Percentiles rank a stretch among this genome's conserved stretches.
Evolutionary conservation across 2,329 filamentous ascomycete species (phyloP).

Genomic region (Nothophaeocryptopus gaeumannii): DNA sequence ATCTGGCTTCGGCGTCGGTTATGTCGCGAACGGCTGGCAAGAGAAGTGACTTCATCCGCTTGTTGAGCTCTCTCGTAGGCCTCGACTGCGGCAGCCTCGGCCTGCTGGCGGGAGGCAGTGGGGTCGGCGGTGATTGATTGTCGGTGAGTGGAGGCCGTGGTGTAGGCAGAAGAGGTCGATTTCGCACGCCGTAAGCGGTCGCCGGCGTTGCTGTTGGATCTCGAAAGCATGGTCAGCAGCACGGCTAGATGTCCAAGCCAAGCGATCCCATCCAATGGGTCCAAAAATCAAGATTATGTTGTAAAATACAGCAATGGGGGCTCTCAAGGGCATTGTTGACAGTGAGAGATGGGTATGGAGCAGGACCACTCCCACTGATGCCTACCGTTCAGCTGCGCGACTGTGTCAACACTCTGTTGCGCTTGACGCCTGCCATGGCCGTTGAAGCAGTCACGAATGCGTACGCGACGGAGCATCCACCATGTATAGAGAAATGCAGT

Average conservation of each 20-base stretch:
- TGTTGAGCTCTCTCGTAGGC: constrained; percentile 57
- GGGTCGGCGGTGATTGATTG: constrained; percentile 23
- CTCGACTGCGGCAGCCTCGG: constrained; percentile 59
- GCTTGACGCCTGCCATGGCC: too few species aligned
- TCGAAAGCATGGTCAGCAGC: constrained; percentile 31
- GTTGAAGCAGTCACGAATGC: too few species aligned
- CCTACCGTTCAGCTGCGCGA: too few species aligned
- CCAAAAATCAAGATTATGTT: too few species aligned
- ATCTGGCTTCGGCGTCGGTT: constrained; percentile 27
- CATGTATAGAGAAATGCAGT: too few species aligned
- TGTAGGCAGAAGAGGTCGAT: constrained; percentile 38
- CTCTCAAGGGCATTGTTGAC: too few species aligned
- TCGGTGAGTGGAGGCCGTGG: constrained; percentile 32
- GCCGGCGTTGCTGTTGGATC: constrained; percentile 32
- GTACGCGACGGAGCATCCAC: too few species aligned
- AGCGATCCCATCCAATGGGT: too few species aligned
- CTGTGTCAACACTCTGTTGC: too few species aligned
- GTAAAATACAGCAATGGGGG: too few species aligned
- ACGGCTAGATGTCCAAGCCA: background rate
- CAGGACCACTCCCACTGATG: too few species aligned
- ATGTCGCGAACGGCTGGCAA: constrained; percentile 12
- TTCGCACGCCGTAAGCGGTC: constrained; percentile 34
- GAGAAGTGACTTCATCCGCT: constrained; percentile 32
- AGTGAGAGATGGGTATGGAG: too few species aligned
- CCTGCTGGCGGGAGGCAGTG: constrained; percentile 55